These are phyloP conservation scores for Cicer yamashitae DNA, from an alignment of 306 rosid species.

Conservation along the genomic window DNA sequence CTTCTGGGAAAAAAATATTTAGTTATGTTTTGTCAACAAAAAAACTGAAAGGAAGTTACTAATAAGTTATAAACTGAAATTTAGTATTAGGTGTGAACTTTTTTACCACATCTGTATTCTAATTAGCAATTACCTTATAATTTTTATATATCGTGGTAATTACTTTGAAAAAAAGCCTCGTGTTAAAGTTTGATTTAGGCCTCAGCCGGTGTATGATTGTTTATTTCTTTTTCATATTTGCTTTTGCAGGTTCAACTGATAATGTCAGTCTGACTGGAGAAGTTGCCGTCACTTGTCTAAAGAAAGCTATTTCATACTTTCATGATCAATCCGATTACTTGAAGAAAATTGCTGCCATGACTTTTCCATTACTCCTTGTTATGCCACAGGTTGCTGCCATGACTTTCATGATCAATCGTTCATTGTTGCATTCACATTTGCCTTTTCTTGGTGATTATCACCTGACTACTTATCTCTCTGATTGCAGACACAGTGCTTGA, in stretches of 20 bases:
- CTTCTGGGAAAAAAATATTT: neutral
- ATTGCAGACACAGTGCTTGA: slow-evolving; percentile 70
- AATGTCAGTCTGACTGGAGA: slow-evolving; percentile 56
- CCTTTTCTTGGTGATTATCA: slow-evolving; percentile 34
- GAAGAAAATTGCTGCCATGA: slow-evolving; percentile 60
- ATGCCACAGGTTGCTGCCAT: slow-evolving; percentile 67
- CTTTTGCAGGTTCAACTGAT: slow-evolving; percentile 66
- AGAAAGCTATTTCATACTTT: slow-evolving; percentile 54
- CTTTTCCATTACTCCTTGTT: slow-evolving; percentile 77
- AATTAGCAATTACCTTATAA: neutral
- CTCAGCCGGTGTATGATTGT: neutral
- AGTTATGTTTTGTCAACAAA: neutral
- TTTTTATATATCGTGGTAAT: neutral
- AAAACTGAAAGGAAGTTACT: neutral
- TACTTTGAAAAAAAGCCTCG: neutral
- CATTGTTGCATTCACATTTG: slow-evolving; percentile 17
- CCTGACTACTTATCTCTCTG: slow-evolving; percentile 32
- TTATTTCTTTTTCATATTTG: slow-evolving; percentile 17
- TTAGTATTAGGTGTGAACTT: neutral
- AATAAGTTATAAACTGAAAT: neutral
- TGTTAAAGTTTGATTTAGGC: neutral
- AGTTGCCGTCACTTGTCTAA: slow-evolving; percentile 70
- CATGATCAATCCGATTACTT: slow-evolving; percentile 47
- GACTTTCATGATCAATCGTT: no score
- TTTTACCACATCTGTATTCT: neutral